These are phyloP conservation scores for Boletus tomentosulus DNA, from an alignment of 768 basidiomycete species.

Conservation along the genomic window DNA sequence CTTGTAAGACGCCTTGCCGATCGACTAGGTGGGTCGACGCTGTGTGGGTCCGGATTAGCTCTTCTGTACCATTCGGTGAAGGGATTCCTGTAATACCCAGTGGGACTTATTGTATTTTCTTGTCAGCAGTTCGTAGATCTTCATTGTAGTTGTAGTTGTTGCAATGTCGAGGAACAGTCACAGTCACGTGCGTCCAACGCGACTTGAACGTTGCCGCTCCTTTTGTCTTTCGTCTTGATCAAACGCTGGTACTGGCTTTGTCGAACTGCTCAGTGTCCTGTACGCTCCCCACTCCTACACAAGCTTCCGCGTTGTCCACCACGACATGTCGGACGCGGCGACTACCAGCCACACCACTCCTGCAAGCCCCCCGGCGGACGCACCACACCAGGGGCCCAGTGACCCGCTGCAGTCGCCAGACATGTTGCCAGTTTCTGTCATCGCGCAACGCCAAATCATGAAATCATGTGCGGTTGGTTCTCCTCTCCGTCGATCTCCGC, in stretches of 20 bases:
- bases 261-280: background rate
- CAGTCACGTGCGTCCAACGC: slow-evolving; percentile 32
- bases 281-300: background rate
- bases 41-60: background rate
- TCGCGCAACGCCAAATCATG: slow-evolving; percentile 28
- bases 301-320: background rate
- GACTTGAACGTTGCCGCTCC: slow-evolving; percentile 20
- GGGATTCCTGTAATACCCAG: background rate
- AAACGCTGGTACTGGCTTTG: background rate
- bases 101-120: background rate
- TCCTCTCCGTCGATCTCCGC: slow-evolving; percentile 47
- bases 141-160: slow-evolving; percentile 7
- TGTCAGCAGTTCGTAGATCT: slow-evolving; percentile 1
- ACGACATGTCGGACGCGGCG: slow-evolving; percentile 16
- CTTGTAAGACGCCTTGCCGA: background rate
- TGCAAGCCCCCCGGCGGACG: slow-evolving; percentile 36
- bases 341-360: slow-evolving; percentile 25
- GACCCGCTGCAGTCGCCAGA: slow-evolving; percentile 52
- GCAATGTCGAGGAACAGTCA: slow-evolving; percentile 14
- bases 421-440: slow-evolving; percentile 39
- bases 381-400: slow-evolving; percentile 45
- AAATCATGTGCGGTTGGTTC: slow-evolving; percentile 25
- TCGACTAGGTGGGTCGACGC: background rate
- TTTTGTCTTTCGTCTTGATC: slow-evolving; percentile 12
- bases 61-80: background rate